A percentile compares a stretch with the other conserved stretches of the same genome.
Conservation (phyloP, 1,284 basidiomycete species). For the Cutaneotrichosporon sp. region DNA sequence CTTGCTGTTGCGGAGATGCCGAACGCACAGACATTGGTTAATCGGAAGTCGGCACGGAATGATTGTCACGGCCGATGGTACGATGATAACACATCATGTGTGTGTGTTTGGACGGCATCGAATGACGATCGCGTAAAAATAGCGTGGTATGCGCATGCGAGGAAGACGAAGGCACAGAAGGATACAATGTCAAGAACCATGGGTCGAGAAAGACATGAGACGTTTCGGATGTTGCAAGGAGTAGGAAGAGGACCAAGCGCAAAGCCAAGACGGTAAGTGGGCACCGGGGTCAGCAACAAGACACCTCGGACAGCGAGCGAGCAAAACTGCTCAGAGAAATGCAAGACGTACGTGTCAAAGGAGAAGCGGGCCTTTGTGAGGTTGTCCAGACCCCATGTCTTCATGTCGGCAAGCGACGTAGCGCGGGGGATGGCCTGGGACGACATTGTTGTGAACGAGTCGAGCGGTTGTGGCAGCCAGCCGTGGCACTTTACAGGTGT, state of each 20-base stretch:
- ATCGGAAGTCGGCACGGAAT: not conserved
- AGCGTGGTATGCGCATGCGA: not conserved
- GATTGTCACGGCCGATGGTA: not conserved
- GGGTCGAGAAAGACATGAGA: not conserved
- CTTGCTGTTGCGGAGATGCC: conserved; percentile 27
- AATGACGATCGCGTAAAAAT: not conserved
- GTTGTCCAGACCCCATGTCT: conserved; percentile 42
- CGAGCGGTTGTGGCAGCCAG: not conserved
- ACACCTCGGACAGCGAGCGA: too few species aligned
- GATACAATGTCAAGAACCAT: not conserved
- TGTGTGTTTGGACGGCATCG: too few species aligned
- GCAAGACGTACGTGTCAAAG: conserved; percentile 40
- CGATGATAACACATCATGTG: not conserved
- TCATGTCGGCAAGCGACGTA: conserved; percentile 37
- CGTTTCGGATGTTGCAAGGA: too few species aligned
- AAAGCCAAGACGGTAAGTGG: not conserved
- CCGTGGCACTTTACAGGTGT: not conserved
- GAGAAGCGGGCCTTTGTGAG: conserved; percentile 36
- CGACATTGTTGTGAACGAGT: conserved; percentile 2
- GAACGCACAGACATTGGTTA: not conserved
- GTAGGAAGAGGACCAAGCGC: not conserved
- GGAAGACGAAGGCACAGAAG: not conserved
- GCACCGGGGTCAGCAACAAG: not conserved
- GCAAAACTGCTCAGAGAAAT: too few species aligned
- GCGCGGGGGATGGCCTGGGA: conserved; percentile 41